Percentiles rank a stretch among this genome's conserved stretches.
phyloP scores from a whole-genome alignment of 306 rosid genomes.

The Lupinus albus region DNA sequence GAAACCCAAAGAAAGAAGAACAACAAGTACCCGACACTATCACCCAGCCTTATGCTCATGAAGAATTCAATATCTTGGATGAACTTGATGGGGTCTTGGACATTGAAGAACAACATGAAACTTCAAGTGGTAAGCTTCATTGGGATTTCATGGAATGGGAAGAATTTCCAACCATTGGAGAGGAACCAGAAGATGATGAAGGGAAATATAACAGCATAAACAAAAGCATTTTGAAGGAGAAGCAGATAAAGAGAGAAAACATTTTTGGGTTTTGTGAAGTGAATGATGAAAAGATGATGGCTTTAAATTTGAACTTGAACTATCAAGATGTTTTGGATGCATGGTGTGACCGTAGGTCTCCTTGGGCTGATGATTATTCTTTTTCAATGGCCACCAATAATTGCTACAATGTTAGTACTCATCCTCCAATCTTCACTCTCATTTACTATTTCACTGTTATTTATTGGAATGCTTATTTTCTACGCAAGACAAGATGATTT shows the following conservation, averaged over 20 bases:
- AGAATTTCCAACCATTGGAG: slow-evolving; percentile 37
- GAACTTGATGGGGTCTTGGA: slow-evolving; percentile 55
- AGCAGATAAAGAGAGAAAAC: slow-evolving; percentile 51
- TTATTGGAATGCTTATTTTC: neutral
- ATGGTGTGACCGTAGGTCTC: slow-evolving; percentile 80
- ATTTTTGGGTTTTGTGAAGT: slow-evolving; percentile 51
- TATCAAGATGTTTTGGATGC: slow-evolving; percentile 82
- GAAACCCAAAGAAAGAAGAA: slow-evolving; percentile 74
- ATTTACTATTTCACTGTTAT: neutral
- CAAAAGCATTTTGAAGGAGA: neutral
- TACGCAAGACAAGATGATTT: no score
- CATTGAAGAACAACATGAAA: slow-evolving; percentile 35
- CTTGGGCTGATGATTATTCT: slow-evolving; percentile 64
- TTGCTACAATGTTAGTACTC: slow-evolving; percentile 61
- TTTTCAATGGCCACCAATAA: slow-evolving; percentile 45
- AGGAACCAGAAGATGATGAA: slow-evolving; percentile 22
- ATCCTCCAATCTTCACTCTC: neutral
- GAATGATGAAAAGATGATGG: slow-evolving; percentile 50
- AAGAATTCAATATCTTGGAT: slow-evolving; percentile 53
- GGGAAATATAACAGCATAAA: slow-evolving; percentile 28
- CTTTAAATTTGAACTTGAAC: slow-evolving; percentile 76
- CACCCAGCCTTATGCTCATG: slow-evolving; percentile 33
- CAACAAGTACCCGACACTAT: slow-evolving; percentile 55
- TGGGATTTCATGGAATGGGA: slow-evolving; percentile 77
- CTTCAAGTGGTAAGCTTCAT: slow-evolving; percentile 37